Percentiles rank a stretch among this genome's conserved stretches.
Evolutionary conservation across 2,329 filamentous ascomycete species (phyloP).

Genomic region (Fusarium nodosum): DNA sequence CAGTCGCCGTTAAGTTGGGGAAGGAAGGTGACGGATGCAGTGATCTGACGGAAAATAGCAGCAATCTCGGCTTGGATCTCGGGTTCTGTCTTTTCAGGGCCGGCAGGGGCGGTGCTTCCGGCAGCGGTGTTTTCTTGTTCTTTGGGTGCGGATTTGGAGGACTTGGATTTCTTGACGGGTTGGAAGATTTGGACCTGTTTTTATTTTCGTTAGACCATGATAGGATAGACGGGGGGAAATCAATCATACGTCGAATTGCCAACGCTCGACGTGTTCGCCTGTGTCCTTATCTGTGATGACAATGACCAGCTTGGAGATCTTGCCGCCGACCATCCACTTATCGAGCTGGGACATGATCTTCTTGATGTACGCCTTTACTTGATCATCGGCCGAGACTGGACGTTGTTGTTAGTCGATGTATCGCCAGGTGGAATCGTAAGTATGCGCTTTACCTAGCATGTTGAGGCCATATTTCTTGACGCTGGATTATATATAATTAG

Average conservation of each 20-base stretch:
- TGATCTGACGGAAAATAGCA: conserved; percentile 97
- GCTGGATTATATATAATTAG: conserved; percentile 38
- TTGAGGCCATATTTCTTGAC: conserved; percentile 99
- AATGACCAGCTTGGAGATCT: conserved; percentile 96
- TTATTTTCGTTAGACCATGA: conserved; percentile 8
- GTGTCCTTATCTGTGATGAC: conserved; percentile 98
- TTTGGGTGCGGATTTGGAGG: conserved; percentile 62
- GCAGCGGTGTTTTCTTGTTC: conserved; percentile 79
- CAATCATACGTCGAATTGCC: conserved; percentile 89
- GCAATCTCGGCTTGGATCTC: conserved; percentile 98
- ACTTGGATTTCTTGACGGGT: conserved; percentile 56
- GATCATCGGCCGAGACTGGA: conserved; percentile 90
- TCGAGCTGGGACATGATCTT: conserved; percentile 99
- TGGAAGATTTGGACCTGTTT: conserved; percentile 36
- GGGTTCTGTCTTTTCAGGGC: conserved; percentile 84
- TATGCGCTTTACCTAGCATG: conserved; percentile 78
- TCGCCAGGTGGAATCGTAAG: too few species aligned
- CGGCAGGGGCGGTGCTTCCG: conserved; percentile 45
- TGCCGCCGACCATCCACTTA: conserved; percentile 97
- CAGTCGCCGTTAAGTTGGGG: conserved; percentile 91
- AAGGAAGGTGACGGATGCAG: conserved; percentile 95
- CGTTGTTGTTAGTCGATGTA: conserved; percentile 19
- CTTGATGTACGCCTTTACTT: conserved; percentile 99
- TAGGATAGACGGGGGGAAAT: background rate
- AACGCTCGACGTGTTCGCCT: conserved; percentile 94